Base-by-base conservation (phyloP, 225 moss, liverwort and hornwort species). In the Climacium dendroides region DNA sequence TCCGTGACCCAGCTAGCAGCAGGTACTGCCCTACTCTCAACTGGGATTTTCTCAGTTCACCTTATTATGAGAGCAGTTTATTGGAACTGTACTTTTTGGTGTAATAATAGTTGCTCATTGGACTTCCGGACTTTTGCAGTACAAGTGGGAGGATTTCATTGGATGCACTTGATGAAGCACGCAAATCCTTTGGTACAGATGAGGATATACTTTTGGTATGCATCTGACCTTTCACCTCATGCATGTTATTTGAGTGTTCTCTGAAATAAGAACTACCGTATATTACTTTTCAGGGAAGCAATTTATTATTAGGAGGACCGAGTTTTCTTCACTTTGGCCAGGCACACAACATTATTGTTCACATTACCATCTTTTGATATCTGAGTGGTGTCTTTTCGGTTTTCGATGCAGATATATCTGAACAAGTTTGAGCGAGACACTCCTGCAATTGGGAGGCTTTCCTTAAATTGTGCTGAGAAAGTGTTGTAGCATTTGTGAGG, bases 151-250 rank as follows among this genome's bases (percentile, higher is more conserved):
- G 94, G 88, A 99, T 99, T 79, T 93, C 98, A 67, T 81, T 96
- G 83, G 95, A 96, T 89, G 96, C 98, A 30, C 86, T 99, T 82
- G 97, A 99, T 84, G 95, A 94, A 90, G 98, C 98, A 76, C 95
- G 98, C 65, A 97, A 95, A 86, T 96, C 96, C 41, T 99, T 97
- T 87, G 98, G 98, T 85, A 99, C 98, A 74, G 98, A 99, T 88
- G 98, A 98, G 91, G 98, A 98, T 84, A 85, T 98, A 89, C 96
- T 98, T 74, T 92, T 97, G 91, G 97, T 98, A 94, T 85, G 94
- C 85, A 55, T 67, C 74, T 90, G 24, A 64, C 66, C 80, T 66
- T 71, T 85, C 48, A 86, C 74, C 43, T 87, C 39, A 70, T 23
- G 66, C 48, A 62, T 50, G 19, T 23, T 75, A 72, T 79, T 65